Evolutionary conservation across 2,329 filamentous ascomycete genomes (phyloP), one percentile per base, ranked within the genome.

Genomic region (Fusarium stilboides): DNA sequence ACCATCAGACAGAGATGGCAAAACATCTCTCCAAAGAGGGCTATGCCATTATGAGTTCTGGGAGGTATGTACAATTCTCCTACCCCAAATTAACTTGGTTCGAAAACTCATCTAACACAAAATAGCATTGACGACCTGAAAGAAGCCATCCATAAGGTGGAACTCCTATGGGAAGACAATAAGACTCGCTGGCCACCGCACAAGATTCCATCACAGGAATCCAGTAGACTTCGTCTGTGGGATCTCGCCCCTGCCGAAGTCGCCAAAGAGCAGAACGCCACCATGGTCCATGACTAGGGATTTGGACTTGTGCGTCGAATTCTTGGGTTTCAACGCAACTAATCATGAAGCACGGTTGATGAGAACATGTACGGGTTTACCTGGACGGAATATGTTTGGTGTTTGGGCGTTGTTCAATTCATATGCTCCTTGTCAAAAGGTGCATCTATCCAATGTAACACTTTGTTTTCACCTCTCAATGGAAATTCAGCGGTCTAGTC

Each of bases 1-100:
- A 99, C 74, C 96, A 99, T 77, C 96, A 99, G 80, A 87, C 89
- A 20, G 94, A 98, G 78, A 87, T 99, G 56, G 95, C 95, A 1
- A 84, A 89, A 50, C 90, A 93, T 70, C 86, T 98, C 58, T 88
- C 91, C 33, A 82, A 84, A 24, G 88, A 93, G 70, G 91, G 91
- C 24, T 97, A 97, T 80, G 89, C 93, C 4, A 85, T 94, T n/a
- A 86, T 90, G 72, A 92, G 91, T 13, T 82, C 85, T 54, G 81
- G 93, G 42, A 84, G 86, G 91, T 94, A 85, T 57, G 86, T 77
- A 28, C 34, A 26, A 10, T 24, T 10, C 5, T 6, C 15, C 4
- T 12, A 3, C 17, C 24, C 15, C 13, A 6, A 24, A 47, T 15
- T n/a, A n/a, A 13, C 8, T 3, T 17, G 17, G 17, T 42, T 39